Percentiles rank a stretch among this genome's conserved stretches.
Evolutionary conservation across 73 alveolate species (phyloP).

Genomic region (Halteria grandinella): DNA sequence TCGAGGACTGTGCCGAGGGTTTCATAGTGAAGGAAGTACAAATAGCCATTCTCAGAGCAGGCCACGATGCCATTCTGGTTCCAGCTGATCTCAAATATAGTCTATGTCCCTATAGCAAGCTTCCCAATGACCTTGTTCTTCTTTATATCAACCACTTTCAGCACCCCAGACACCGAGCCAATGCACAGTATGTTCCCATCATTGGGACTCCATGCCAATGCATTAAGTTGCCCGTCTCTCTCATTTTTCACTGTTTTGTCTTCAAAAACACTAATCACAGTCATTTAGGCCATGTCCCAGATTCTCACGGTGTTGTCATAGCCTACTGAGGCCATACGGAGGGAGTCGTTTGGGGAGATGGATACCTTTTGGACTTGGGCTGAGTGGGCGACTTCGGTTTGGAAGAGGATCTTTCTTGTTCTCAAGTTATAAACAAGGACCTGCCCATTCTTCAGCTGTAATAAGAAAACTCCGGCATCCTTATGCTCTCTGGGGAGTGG

Average conservation of each 20-base stretch:
- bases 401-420: conserved; percentile 67
- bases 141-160: conserved; percentile 26
- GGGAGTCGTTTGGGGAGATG: conserved; percentile 72
- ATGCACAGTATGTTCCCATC: background rate
- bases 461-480: conserved; percentile 64
- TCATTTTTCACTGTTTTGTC: conserved; percentile 2
- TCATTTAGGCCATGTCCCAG: conserved; percentile 74
- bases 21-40: background rate
- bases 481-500: conserved; percentile 1
- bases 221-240: conserved; percentile 1
- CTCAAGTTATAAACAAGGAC: conserved; percentile 66
- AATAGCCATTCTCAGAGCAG: conserved; percentile 28
- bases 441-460: conserved; percentile 73
- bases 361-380: conserved; percentile 71
- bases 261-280: conserved; percentile 9
- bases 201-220: conserved; percentile 3
- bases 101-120: background rate
- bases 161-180: conserved; percentile 15
- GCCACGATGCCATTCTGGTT: conserved; percentile 14
- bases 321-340: conserved; percentile 74
- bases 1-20: conserved; percentile 10
- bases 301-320: conserved; percentile 79
- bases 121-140: background rate
- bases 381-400: conserved; percentile 74
- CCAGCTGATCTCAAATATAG: conserved; percentile 28